Percentiles rank a stretch among this genome's conserved stretches.
Conservation (phyloP, 139 green algal species). For the Closterium sp. region DNA sequence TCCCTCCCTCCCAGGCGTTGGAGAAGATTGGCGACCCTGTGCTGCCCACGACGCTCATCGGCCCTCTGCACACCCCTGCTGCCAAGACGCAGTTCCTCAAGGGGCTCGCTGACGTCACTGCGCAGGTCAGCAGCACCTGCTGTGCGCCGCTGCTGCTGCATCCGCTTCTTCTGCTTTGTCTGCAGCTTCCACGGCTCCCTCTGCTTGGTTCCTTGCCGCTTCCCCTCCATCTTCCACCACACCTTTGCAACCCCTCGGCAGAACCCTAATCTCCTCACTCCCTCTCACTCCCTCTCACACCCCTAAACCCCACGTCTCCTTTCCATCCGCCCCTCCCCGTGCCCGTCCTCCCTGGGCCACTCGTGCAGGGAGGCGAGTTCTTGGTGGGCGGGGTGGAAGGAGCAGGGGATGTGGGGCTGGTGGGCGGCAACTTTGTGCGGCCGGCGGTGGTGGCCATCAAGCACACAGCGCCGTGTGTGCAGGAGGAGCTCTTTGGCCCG, state of each 20-base stretch:
- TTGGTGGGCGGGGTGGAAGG: neutral
- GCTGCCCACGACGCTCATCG: conserved; percentile 15
- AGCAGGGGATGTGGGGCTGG: neutral
- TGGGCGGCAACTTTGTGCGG: conserved; percentile 30
- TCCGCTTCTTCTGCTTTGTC: neutral
- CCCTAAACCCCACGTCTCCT: neutral
- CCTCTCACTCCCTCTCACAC: no score
- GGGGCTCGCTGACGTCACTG: conserved; percentile 13
- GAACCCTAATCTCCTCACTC: neutral
- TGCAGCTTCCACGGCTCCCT: neutral
- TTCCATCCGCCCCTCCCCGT: neutral
- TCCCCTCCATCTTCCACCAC: no score
- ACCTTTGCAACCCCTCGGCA: neutral
- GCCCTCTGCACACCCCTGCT: conserved; percentile 19
- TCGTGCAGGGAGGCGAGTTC: neutral
- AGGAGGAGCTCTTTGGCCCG: conserved; percentile 43
- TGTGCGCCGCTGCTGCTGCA: neutral
- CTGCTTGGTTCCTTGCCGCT: no score
- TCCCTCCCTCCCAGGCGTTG: neutral
- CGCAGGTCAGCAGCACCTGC: neutral
- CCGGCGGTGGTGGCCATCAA: conserved; percentile 29
- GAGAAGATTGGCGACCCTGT: conserved; percentile 23
- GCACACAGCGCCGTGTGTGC: neutral
- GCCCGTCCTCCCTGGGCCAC: neutral
- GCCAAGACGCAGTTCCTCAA: conserved; percentile 28